Evolutionary conservation across 306 rosid genomes (phyloP), one percentile per base, ranked within the genome.

Genomic region (Corylus avellana): DNA sequence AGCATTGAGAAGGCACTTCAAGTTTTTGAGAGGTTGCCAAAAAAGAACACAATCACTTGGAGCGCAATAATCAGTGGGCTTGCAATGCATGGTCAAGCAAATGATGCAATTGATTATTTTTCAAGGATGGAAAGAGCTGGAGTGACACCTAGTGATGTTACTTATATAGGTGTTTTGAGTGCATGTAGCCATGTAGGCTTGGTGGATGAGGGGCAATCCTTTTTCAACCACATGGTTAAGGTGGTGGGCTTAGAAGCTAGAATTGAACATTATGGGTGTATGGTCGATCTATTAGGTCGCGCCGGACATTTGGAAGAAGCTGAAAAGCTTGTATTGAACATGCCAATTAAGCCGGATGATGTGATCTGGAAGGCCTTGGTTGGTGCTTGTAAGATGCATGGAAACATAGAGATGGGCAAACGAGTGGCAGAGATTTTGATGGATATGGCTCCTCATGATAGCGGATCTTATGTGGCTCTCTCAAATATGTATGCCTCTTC

Each of bases 291-390:
- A 39, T 70, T 93, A 5, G 93, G 93, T 27, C 91, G 93, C 27
- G 94, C 94, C 0, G 91, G 92, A 18, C 70, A 75, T 83, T 82
- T 94, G 14, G 83, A 92, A 88, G 98, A 94, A 81, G 93, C 97
- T 6, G 87, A 94, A 77, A 82, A 87, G 78, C 89, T 90, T 70
- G 83, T 91, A 74, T 18, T 69, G 70, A 88, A 84, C 79, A 88
- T 94, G 92, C 89, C 94, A 56, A 75, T 92, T 50, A 78, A 64
- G 82, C 72, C 88, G 5, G 93, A 92, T 76, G 94, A 94, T 80
- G 96, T 89, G 46, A 87, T 89, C 73, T 92, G 98, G 97, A 92
- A 92, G 87, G 91, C 97, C 37, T 80, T 94, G 85, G 93, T 94
- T 35, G 89, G 94, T 81, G 91, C 97, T 74, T 90, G 97, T 81